Conservation (phyloP, 176 grass and related monocot species). For the Rhipidocladum racemiflorum region DNA sequence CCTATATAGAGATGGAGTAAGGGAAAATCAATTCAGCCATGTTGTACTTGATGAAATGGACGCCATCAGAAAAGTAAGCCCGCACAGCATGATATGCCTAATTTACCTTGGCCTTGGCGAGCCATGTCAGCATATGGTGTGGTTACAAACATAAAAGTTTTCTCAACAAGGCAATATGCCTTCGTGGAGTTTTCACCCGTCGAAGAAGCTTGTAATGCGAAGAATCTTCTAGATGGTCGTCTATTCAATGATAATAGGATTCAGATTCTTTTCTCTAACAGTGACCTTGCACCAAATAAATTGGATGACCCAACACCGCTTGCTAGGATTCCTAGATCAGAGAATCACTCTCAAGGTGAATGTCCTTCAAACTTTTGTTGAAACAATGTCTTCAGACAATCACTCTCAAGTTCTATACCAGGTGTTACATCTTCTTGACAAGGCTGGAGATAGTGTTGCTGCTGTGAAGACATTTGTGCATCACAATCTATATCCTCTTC, state of each 20-base stretch:
- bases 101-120: conserved; percentile 58
- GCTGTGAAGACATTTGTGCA: conserved; percentile 56
- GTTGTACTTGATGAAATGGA: too few species aligned
- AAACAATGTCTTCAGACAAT: neutral
- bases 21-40: too few species aligned
- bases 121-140: conserved; percentile 85
- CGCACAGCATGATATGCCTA: too few species aligned
- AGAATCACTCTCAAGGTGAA: conserved; percentile 30
- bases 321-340: conserved; percentile 41
- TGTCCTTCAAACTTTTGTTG: neutral
- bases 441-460: conserved; percentile 43
- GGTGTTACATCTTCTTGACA: conserved; percentile 76
- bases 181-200: conserved; percentile 82
- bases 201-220: conserved; percentile 74
- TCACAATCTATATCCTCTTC: conserved; percentile 75
- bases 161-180: conserved; percentile 68
- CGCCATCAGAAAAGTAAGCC: too few species aligned
- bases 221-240: conserved; percentile 75
- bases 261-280: conserved; percentile 77
- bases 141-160: conserved; percentile 65
- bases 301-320: conserved; percentile 35
- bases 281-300: conserved; percentile 48
- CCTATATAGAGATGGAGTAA: too few species aligned
- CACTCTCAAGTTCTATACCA: conserved; percentile 30
- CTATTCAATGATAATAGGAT: conserved; percentile 87